phyloP scores from a whole-genome alignment of 164 flowering plant genomes.

The Warburgia ugandensis region DNA sequence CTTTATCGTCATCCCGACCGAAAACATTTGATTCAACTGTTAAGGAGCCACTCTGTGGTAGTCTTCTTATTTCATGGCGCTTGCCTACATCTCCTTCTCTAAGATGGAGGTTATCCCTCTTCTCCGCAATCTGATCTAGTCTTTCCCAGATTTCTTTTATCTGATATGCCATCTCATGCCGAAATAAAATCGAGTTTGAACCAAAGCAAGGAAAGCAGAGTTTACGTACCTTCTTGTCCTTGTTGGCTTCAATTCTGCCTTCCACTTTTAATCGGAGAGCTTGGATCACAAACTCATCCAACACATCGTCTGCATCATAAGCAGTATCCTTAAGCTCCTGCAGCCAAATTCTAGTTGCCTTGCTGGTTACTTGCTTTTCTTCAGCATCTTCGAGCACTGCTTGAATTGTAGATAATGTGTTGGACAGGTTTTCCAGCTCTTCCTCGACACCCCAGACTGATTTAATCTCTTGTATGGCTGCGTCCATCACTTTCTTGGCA shows the following conservation, averaged over 20 bases:
- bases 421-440: too few species aligned
- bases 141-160: not conserved
- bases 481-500: too few species aligned
- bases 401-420: too few species aligned
- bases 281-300: conserved; percentile 1
- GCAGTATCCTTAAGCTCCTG: conserved; percentile 2
- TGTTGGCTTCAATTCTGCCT: not conserved
- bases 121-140: conserved; percentile 3
- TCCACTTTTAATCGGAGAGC: conserved; percentile 1
- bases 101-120: not conserved
- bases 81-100: not conserved
- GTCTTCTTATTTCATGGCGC: not conserved
- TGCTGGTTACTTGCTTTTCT: not conserved
- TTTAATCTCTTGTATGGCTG: too few species aligned
- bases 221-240: not conserved
- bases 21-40: conserved; percentile 1
- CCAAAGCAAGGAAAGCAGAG: not conserved
- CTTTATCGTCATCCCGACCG: conserved; percentile 7
- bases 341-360: conserved; percentile 3
- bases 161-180: conserved; percentile 1
- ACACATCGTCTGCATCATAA: conserved; percentile 3
- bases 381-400: conserved; percentile 8
- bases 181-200: not conserved
- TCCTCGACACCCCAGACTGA: too few species aligned
- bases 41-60: not conserved